Conservation (phyloP, 2,329 filamentous ascomycete genomes). For the Teratosphaeria gauchensis region DNA sequence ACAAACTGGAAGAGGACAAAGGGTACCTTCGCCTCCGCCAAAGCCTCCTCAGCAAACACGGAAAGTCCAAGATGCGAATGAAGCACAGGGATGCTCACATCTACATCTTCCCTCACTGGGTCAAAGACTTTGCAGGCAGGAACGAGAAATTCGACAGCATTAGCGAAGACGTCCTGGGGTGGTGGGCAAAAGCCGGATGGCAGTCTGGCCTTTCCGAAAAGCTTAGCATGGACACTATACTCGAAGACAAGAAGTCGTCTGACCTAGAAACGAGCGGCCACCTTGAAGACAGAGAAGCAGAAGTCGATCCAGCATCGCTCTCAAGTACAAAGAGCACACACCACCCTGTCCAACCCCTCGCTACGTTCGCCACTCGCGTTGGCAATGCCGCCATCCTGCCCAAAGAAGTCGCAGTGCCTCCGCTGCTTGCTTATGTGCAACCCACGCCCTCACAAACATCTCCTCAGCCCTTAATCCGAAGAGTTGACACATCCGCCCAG, state of each 20-base stretch:
- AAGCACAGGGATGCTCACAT: slow-evolving; percentile 86
- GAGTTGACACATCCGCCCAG: slow-evolving; percentile 78
- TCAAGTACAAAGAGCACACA: slow-evolving; percentile 47
- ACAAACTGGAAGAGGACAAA: slow-evolving; percentile 68
- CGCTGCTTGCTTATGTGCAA: slow-evolving; percentile 75
- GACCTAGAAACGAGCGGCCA: slow-evolving; percentile 4
- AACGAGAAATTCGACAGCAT: slow-evolving; percentile 82
- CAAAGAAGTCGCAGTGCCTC: slow-evolving; percentile 47
- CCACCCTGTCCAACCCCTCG: slow-evolving; percentile 24
- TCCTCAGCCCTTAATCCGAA: slow-evolving; percentile 60
- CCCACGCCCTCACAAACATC: slow-evolving; percentile 28
- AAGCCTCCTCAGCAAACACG: slow-evolving; percentile 63
- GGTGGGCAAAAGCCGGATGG: slow-evolving; percentile 94
- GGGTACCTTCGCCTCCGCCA: slow-evolving; percentile 65
- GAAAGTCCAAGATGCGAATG: slow-evolving; percentile 68
- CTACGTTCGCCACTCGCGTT: slow-evolving; percentile 32
- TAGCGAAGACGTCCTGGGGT: slow-evolving; percentile 82
- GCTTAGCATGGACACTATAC: slow-evolving; percentile 59
- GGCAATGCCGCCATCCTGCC: slow-evolving; percentile 5
- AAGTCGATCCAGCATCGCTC: slow-evolving; percentile 17
- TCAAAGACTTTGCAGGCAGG: slow-evolving; percentile 68
- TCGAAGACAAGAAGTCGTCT: slow-evolving; percentile 36
- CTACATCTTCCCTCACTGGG: slow-evolving; percentile 88
- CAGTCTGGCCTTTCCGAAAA: slow-evolving; percentile 72
- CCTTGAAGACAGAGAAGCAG: slow-evolving; percentile 13